phyloP scores from a whole-genome alignment of 2,329 filamentous ascomycete genomes.

The Aspergillus piperis region DNA sequence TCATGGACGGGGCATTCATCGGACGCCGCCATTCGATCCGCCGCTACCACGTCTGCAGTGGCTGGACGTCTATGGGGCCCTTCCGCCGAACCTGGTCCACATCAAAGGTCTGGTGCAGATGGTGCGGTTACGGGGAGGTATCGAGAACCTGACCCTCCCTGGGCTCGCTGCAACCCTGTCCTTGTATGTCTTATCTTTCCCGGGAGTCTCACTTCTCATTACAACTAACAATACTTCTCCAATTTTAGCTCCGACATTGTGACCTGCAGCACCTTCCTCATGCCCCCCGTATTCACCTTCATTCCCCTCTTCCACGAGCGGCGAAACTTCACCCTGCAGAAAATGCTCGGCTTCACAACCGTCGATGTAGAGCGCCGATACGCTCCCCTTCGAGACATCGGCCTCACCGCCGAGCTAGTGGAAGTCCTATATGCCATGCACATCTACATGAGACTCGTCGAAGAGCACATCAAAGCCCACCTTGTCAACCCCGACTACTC shows the following conservation, averaged over 20 bases:
- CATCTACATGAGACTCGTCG: conserved; percentile 34
- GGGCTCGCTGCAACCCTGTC: conserved; percentile 41
- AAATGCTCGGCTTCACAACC: conserved; percentile 29
- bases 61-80: conserved; percentile 39
- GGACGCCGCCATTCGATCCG: conserved; percentile 32
- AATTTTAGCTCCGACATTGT: conserved; percentile 31
- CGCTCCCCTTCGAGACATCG: conserved; percentile 25
- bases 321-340: conserved; percentile 22
- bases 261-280: conserved; percentile 27
- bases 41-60: conserved; percentile 40
- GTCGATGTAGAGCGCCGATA: conserved; percentile 29
- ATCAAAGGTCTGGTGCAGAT: conserved; percentile 37
- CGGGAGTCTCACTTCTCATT: background rate
- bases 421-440: conserved; percentile 35
- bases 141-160: conserved; percentile 37
- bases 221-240: conserved; percentile 9
- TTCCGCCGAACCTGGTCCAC: conserved; percentile 39
- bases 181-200: conserved; percentile 32
- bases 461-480: conserved; percentile 22
- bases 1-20: conserved; percentile 13
- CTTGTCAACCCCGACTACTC: conserved; percentile 22
- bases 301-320: conserved; percentile 27
- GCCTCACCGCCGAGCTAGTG: conserved; percentile 31
- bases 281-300: conserved; percentile 29
- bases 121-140: conserved; percentile 39